Percentiles rank a stretch among this genome's conserved stretches.
phyloP scores from a whole-genome alignment of 768 basidiomycete species.

The Phlegmacium glaucopus region DNA sequence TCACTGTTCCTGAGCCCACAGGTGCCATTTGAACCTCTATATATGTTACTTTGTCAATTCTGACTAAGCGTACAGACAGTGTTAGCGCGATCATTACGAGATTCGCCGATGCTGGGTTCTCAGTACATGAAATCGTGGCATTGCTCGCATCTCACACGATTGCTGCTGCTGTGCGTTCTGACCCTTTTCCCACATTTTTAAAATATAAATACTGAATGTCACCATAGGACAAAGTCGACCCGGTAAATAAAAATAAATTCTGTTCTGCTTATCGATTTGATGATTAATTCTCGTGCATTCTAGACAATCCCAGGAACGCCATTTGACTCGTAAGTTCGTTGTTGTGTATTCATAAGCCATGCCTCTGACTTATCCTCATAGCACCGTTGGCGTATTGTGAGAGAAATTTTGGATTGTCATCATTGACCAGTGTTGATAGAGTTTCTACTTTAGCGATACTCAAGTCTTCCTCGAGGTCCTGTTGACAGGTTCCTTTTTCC shows the following conservation, averaged over 20 bases:
- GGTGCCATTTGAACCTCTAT: neutral
- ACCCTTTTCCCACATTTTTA: neutral
- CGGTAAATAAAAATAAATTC: neutral
- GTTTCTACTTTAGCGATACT: slow-evolving; percentile 17
- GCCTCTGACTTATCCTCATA: no score
- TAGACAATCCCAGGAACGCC: slow-evolving; percentile 22
- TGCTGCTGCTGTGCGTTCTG: slow-evolving; percentile 14
- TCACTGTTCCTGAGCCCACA: slow-evolving; percentile 18
- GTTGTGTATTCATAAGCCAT: no score
- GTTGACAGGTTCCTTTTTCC: slow-evolving; percentile 15
- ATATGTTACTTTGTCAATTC: neutral
- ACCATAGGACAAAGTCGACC: slow-evolving; percentile 6
- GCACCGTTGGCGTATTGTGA: slow-evolving; percentile 10
- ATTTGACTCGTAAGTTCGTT: slow-evolving; percentile 24
- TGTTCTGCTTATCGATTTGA: neutral
- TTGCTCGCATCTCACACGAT: slow-evolving; percentile 22
- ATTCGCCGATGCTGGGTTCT: slow-evolving; percentile 24
- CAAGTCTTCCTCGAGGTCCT: slow-evolving; percentile 32
- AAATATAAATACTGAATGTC: slow-evolving; percentile 5
- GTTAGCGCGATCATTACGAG: slow-evolving; percentile 21
- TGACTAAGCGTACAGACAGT: slow-evolving; percentile 10
- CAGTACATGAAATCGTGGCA: slow-evolving; percentile 17
- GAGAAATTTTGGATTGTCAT: neutral
- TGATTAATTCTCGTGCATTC: neutral
- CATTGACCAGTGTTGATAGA: neutral